Base-by-base conservation (phyloP, 306 rosid genomes). In the Trifolium repens region DNA sequence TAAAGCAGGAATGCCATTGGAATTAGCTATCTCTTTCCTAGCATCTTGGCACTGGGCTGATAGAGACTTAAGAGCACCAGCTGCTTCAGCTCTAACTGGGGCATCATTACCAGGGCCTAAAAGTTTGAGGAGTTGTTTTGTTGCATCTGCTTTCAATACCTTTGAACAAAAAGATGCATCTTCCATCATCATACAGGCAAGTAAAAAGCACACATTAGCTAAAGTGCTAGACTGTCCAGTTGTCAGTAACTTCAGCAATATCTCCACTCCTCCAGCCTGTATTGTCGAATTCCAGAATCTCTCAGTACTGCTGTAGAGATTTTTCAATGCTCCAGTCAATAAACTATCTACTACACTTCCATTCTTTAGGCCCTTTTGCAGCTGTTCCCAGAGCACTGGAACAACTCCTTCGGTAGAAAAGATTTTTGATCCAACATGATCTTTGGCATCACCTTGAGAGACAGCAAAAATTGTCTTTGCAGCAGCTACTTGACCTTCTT, bases 361-460 rank as follows among this genome's bases (percentile, higher is more conserved):
- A 42, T 83, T 76, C 87, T 91, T 92, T 72, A 81, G 71, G 75
- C 98, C 97, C 64, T 90, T 92, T 40, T 62, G 85, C 77, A 94
- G 87, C 84, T 87, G 97, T 84, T 84, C 90, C 98, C 98, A 94
- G 54, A 94, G 97, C 75, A 86, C 93, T 1, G 97, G 97, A 47
- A 94, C 98, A 78, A 94, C 98, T 80, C 98, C 98, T 88, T 94
- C 98, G 58, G 98, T 91, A 71, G 98, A 90, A 85, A 94, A 94
- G 0, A 94, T 94, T 80, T 94, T 94, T 24, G 98, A 94, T 74
- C 98, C 98, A 67, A 94, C 91, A 52, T 91, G 98, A 88, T 94
- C 98, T 83, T 81, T 89, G 5, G 92, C 93, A 75, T 89, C 98
- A 82, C 89, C 98, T 89, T 94, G 96, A 76, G 98, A 90, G 69